phyloP scores from a whole-genome alignment of 2,329 filamentous ascomycete species.

The Endoconidiophora polonica region DNA sequence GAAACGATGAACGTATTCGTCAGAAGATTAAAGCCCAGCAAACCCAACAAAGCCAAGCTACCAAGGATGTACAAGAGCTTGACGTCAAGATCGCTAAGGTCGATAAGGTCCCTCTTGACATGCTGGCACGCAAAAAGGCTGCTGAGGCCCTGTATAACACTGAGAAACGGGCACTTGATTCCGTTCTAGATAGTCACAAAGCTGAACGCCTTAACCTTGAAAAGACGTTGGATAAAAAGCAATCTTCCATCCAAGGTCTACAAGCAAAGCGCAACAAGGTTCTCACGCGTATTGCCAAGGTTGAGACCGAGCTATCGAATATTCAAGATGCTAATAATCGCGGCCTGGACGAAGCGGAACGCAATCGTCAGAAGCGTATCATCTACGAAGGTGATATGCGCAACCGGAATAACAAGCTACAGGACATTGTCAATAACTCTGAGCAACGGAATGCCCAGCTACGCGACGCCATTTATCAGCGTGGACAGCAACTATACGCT shows the following conservation, averaged over 20 bases:
- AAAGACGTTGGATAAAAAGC: constrained; percentile 42
- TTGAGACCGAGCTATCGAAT: constrained; percentile 54
- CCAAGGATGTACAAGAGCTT: constrained; percentile 38
- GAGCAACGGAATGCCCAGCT: constrained; percentile 23
- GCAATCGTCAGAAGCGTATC: constrained; percentile 34
- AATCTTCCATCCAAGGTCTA: constrained; percentile 45
- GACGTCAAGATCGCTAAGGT: constrained; percentile 26
- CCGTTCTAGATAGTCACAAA: constrained; percentile 36
- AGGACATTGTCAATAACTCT: constrained; percentile 23
- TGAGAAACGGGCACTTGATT: constrained; percentile 44
- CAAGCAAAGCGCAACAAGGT: constrained; percentile 59
- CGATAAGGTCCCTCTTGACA: constrained; percentile 48
- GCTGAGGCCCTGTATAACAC: constrained; percentile 35
- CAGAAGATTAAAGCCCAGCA: constrained; percentile 62
- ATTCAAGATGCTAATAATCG: constrained; percentile 48
- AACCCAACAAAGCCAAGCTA: constrained; percentile 52
- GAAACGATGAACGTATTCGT: constrained; percentile 58
- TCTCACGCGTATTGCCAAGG: constrained; percentile 51
- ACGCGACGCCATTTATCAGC: constrained; percentile 24
- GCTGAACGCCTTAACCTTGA: constrained; percentile 45
- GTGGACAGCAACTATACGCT: constrained; percentile 21
- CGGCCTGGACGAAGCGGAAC: constrained; percentile 46
- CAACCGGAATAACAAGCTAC: constrained; percentile 28
- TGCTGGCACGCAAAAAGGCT: constrained; percentile 38
- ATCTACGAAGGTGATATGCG: constrained; percentile 30